Conservation (phyloP, 1,284 basidiomycete species). For the Malassezia dermatis region DNA sequence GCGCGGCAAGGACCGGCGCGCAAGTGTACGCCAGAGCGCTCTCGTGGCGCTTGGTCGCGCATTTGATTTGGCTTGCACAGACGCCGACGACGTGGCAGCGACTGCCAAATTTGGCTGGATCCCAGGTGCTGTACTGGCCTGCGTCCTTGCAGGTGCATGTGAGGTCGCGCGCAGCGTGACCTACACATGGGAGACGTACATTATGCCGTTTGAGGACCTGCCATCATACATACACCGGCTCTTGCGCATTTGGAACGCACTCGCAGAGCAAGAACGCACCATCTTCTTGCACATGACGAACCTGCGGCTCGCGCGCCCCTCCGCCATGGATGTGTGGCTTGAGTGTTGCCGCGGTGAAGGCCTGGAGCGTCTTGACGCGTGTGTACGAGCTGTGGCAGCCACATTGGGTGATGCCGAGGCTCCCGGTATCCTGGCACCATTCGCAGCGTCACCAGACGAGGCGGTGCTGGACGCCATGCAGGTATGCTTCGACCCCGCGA, state of each 20-base stretch:
- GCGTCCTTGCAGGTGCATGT: slow-evolving; percentile 41
- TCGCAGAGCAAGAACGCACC: slow-evolving; percentile 55
- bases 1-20: slow-evolving; percentile 76
- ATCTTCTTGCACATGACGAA: slow-evolving; percentile 57
- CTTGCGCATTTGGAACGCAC: slow-evolving; percentile 61
- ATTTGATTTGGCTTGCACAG: slow-evolving; percentile 70
- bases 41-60: slow-evolving; percentile 66
- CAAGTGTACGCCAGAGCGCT: slow-evolving; percentile 70
- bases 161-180: slow-evolving; percentile 53
- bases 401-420: slow-evolving; percentile 50
- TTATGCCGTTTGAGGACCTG: slow-evolving; percentile 64
- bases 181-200: slow-evolving; percentile 58
- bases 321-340: slow-evolving; percentile 24
- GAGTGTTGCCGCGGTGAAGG: slow-evolving; percentile 57
- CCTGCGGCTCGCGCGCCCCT: slow-evolving; percentile 24
- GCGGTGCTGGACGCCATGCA: slow-evolving; percentile 74
- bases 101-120: slow-evolving; percentile 86
- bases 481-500: slow-evolving; percentile 68
- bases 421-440: slow-evolving; percentile 65
- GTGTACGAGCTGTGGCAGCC: slow-evolving; percentile 48
- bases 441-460: slow-evolving; percentile 76
- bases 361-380: slow-evolving; percentile 58
- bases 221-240: slow-evolving; percentile 74
- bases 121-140: slow-evolving; percentile 61
- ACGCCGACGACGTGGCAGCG: slow-evolving; percentile 65